phyloP scores from a whole-genome alignment of 139 green algal species.

The Picochlorum costavermella region DNA sequence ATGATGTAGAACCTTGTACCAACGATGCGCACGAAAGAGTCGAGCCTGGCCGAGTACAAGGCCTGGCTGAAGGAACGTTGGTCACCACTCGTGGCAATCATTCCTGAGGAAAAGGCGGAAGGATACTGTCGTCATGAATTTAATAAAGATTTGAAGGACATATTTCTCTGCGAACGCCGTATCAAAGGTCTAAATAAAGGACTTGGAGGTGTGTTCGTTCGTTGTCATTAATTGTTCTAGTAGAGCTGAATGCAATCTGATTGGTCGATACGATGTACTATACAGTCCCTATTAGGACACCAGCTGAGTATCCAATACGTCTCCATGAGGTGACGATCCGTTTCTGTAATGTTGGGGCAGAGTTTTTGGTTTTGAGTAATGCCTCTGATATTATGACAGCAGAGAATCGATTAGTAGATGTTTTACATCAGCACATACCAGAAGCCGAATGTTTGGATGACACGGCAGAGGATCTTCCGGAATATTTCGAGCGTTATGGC shows the following conservation, averaged over 20 bases:
- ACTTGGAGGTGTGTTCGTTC: neutral
- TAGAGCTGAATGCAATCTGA: neutral
- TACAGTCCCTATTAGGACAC: conserved; percentile 44
- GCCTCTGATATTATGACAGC: neutral
- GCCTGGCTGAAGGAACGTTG: no score
- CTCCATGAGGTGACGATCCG: conserved; percentile 64
- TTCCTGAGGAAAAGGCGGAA: no score
- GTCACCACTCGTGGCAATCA: no score
- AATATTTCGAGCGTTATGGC: conserved; percentile 69
- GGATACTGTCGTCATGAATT: no score
- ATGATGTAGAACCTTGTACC: no score
- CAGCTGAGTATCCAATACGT: conserved; percentile 60
- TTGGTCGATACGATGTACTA: neutral
- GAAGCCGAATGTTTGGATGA: conserved; percentile 27
- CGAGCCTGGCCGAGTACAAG: no score
- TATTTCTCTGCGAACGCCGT: no score
- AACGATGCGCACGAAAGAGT: no score
- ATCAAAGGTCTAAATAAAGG: no score
- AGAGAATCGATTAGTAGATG: neutral
- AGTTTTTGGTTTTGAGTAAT: neutral
- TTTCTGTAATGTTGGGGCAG: conserved; percentile 46
- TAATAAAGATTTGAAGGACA: no score
- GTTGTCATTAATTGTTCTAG: neutral
- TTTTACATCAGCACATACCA: conserved; percentile 8
- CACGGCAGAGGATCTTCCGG: neutral